Evolutionary conservation across 2,329 filamentous ascomycete species (phyloP), one percentile per base, ranked within the genome.

Genomic region (Pleomassaria siparia): DNA sequence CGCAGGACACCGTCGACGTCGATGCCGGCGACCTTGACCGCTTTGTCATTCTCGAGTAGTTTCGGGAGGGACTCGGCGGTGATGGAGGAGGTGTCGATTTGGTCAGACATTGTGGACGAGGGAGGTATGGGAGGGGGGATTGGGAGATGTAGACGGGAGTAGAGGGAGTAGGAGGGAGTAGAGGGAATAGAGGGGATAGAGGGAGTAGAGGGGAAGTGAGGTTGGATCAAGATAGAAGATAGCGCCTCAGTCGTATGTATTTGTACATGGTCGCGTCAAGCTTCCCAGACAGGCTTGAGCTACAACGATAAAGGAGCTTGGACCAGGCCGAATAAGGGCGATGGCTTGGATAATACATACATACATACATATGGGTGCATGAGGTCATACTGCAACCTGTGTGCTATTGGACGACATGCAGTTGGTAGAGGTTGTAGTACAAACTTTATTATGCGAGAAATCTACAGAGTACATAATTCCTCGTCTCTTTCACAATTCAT

Each of bases 1-100:
- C 91, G 88, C 46, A 96, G 78, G 43, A 90, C 83, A 55, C 91
- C 91, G 67, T 96, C 91, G 48, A 91, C 87, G 68, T 96, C 91
- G 52, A 94, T 74, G 32, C 91, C 91, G 9, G 89, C 91, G 32
- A 96, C 81, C 72, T 96, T 96, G 73, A 96, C 88, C 63, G 87
- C 85, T 42, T 74, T 80, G 71, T 96, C 91, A 66, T 86, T 62
- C 55, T 81, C 75, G 51, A 94, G 84, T 43, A 92, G 72, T 46
- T 80, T 69, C 18, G 85, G 79, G 48, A 95, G 79, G 53, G 82
- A 78, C 42, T 86, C 81, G 55, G 79, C 69, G 20, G 86, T 91
- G 58, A 88, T 70, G 47, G 72, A 63, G 43, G 61, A 52, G 50
- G 60, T 50, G 40, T 61, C 47, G 39, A 56, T 42, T 40, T 49